Percentiles rank a stretch among this genome's conserved stretches.
Conservation (phyloP, 345 rosid species). For the Pistacia atlantica region DNA sequence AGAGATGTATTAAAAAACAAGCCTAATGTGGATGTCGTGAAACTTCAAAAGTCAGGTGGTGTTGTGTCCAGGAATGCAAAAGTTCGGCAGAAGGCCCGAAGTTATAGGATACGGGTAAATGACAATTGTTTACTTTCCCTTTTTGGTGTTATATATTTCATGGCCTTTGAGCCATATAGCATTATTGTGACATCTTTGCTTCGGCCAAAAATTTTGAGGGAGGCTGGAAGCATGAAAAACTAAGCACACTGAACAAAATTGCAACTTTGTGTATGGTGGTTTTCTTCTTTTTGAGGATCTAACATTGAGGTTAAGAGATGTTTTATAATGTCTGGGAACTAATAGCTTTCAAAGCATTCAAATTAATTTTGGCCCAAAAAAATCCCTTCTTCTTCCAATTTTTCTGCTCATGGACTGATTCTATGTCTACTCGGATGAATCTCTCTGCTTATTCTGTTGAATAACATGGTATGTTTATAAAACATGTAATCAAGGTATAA, state of each 20-base stretch:
- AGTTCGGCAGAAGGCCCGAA: constrained; percentile 66
- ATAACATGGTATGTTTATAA: not conserved
- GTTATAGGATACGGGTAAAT: constrained; percentile 70
- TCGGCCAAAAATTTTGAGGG: not conserved
- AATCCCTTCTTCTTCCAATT: no score
- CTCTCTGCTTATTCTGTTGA: not conserved
- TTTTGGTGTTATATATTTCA: not conserved
- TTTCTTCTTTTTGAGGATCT: not conserved
- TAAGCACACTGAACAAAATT: not conserved
- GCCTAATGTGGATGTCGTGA: constrained; percentile 82
- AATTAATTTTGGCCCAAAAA: not conserved
- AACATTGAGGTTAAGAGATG: not conserved
- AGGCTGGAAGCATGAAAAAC: not conserved
- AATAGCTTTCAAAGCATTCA: not conserved
- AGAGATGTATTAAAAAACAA: constrained; percentile 64
- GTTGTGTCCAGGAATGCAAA: constrained; percentile 73
- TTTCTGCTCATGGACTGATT: not conserved
- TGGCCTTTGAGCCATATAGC: not conserved
- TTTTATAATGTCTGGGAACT: not conserved
- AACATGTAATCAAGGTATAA: not conserved
- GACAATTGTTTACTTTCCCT: not conserved
- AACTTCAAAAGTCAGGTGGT: constrained; percentile 90
- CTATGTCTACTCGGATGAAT: not conserved
- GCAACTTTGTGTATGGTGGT: not conserved
- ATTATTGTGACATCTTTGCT: not conserved